phyloP scores from a whole-genome alignment of 2,329 filamentous ascomycete genomes.

The Fusarium keratoplasticum region DNA sequence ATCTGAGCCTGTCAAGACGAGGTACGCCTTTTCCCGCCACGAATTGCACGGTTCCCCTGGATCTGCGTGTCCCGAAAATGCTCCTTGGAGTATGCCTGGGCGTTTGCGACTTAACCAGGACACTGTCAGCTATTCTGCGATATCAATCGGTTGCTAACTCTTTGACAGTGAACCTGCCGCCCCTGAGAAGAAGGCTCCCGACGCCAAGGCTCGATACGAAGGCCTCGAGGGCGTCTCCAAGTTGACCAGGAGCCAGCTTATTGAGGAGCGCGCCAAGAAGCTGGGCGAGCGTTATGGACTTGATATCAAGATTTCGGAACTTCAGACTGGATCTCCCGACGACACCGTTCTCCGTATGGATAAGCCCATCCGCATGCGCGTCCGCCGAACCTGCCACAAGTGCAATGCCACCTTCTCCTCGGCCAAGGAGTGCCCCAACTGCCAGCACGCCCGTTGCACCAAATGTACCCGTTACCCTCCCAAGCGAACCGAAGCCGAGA shows the following conservation, averaged over 20 bases:
- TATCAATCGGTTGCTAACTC: slow-evolving; percentile 13
- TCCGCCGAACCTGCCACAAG: slow-evolving; percentile 83
- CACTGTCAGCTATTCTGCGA: background rate
- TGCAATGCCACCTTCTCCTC: slow-evolving; percentile 81
- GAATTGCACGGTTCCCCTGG: background rate
- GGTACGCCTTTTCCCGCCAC: slow-evolving; percentile 36
- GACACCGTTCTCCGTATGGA: slow-evolving; percentile 73
- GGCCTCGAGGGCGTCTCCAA: slow-evolving; percentile 50
- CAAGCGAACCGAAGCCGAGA: slow-evolving; percentile 69
- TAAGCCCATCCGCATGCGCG: slow-evolving; percentile 81
- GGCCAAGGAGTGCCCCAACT: slow-evolving; percentile 79
- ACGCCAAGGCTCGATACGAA: slow-evolving; percentile 46
- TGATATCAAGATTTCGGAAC: slow-evolving; percentile 65
- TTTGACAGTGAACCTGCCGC: slow-evolving; percentile 31
- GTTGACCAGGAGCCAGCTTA: slow-evolving; percentile 62
- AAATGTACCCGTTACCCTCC: slow-evolving; percentile 81
- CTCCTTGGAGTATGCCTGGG: background rate
- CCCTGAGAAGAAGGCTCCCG: slow-evolving; percentile 35
- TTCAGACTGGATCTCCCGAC: slow-evolving; percentile 60
- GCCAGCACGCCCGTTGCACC: slow-evolving; percentile 83
- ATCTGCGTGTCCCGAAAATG: background rate
- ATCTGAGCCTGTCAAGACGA: slow-evolving; percentile 39
- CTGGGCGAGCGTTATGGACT: slow-evolving; percentile 67
- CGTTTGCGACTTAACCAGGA: background rate
- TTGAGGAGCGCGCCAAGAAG: slow-evolving; percentile 68